Percentiles rank a stretch among this genome's conserved stretches.
Evolutionary conservation across 192 early-diverging fungal genomes (phyloP).

Genomic region (Coemansia sp.): DNA sequence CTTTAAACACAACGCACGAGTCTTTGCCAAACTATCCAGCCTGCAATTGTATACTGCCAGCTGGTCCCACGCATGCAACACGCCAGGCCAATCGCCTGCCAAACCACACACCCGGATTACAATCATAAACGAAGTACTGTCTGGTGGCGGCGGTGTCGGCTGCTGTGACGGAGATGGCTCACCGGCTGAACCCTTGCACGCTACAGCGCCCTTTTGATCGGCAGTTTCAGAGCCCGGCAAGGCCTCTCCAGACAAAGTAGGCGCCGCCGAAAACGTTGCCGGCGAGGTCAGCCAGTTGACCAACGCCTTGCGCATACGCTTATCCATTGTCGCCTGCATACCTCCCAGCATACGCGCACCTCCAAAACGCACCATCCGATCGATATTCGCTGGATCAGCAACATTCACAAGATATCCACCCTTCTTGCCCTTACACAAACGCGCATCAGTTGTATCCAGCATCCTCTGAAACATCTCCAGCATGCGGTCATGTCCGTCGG

Average conservation of each 20-base stretch:
- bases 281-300: conserved; percentile 31
- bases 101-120: conserved; percentile 18
- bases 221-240: too few relatives aligned
- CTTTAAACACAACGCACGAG: too few relatives aligned
- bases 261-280: conserved; percentile 21
- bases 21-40: not conserved
- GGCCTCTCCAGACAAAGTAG: conserved; percentile 8
- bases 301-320: conserved; percentile 15
- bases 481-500: not conserved
- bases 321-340: too few relatives aligned
- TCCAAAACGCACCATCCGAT: not conserved
- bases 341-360: conserved; percentile 3
- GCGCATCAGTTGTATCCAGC: conserved; percentile 10
- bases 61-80: conserved; percentile 18
- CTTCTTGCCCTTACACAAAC: too few relatives aligned
- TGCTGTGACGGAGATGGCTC: too few relatives aligned
- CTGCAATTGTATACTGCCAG: conserved; percentile 15
- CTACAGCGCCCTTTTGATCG: too few relatives aligned
- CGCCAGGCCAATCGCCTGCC: conserved; percentile 11
- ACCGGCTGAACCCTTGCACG: too few relatives aligned
- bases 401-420: too few relatives aligned
- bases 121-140: conserved; percentile 36
- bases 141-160: conserved; percentile 28
- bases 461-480: conserved; percentile 13
- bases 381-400: too few relatives aligned